These are phyloP conservation scores for Phaeotremella fagi DNA, from an alignment of 768 basidiomycete genomes.

Conservation along the genomic window DNA sequence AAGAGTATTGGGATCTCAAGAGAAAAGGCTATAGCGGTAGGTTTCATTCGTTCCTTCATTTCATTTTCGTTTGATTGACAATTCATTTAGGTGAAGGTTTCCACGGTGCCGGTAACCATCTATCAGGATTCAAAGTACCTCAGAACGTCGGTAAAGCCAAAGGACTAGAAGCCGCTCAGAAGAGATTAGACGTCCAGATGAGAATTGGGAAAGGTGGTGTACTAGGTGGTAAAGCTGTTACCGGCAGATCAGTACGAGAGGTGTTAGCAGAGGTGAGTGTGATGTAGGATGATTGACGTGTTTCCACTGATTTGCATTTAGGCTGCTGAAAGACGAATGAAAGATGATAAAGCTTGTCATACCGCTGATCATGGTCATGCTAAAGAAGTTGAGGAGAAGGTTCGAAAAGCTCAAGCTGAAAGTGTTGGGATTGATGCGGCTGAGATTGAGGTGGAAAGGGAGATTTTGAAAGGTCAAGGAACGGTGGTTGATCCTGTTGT, in stretches of 20 bases:
- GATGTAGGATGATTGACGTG: not conserved
- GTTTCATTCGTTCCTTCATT: conserved; percentile 6
- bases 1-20: conserved; percentile 76
- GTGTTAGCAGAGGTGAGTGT: conserved; percentile 63
- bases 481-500: not conserved
- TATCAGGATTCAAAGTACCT: conserved; percentile 66
- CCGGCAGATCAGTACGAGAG: conserved; percentile 61
- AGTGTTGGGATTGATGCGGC: conserved; percentile 59
- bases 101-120: conserved; percentile 63
- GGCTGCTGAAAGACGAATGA: conserved; percentile 77
- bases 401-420: conserved; percentile 63
- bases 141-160: conserved; percentile 61
- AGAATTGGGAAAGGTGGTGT: conserved; percentile 57
- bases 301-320: conserved; percentile 44
- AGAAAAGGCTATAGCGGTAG: conserved; percentile 71
- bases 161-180: conserved; percentile 77
- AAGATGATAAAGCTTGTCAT: conserved; percentile 68
- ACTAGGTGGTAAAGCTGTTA: conserved; percentile 54
- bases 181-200: conserved; percentile 54
- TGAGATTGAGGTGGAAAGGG: conserved; percentile 18
- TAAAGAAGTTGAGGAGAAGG: conserved; percentile 47
- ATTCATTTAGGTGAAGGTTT: conserved; percentile 67
- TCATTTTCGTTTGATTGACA: conserved; percentile 1
- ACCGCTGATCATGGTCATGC: conserved; percentile 27
- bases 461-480: not conserved